phyloP scores from a whole-genome alignment of 768 basidiomycete genomes.

The Calocybe cyanea region DNA sequence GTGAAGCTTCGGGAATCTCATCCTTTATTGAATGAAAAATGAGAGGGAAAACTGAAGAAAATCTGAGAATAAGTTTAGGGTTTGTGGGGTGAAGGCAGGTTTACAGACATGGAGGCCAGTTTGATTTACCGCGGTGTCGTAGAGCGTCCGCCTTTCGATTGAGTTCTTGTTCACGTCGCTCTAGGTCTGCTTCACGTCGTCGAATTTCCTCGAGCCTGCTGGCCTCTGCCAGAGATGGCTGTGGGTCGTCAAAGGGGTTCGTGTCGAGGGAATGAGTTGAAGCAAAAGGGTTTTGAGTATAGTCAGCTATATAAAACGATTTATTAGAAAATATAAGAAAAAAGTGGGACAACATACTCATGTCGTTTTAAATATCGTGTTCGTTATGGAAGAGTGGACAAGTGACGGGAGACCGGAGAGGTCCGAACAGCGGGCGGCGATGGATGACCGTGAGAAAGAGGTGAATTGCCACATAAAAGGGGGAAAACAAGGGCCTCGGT shows the following conservation, averaged over 20 bases:
- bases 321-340: not conserved
- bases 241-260: conserved; percentile 86
- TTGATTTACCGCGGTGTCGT: conserved; percentile 76
- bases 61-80: conserved; percentile 16
- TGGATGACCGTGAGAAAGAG: no score
- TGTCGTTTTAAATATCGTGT: conserved; percentile 22
- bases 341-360: conserved; percentile 26
- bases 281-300: conserved; percentile 76
- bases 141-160: conserved; percentile 65
- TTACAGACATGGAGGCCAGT: conserved; percentile 87
- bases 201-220: conserved; percentile 61
- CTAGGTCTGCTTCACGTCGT: conserved; percentile 77
- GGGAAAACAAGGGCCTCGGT: conserved; percentile 11
- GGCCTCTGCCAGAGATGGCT: conserved; percentile 27
- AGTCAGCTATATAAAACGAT: conserved; percentile 24
- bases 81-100: conserved; percentile 11
- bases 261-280: conserved; percentile 81
- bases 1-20: conserved; percentile 83
- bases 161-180: conserved; percentile 74
- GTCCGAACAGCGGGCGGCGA: conserved; percentile 13
- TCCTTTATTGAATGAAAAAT: conserved; percentile 91
- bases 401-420: conserved; percentile 11
- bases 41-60: conserved; percentile 78
- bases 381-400: no score
- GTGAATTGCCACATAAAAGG: not conserved